Base-by-base conservation (phyloP, 163 green algal species). In the Trebouxiophyceae sp. region DNA sequence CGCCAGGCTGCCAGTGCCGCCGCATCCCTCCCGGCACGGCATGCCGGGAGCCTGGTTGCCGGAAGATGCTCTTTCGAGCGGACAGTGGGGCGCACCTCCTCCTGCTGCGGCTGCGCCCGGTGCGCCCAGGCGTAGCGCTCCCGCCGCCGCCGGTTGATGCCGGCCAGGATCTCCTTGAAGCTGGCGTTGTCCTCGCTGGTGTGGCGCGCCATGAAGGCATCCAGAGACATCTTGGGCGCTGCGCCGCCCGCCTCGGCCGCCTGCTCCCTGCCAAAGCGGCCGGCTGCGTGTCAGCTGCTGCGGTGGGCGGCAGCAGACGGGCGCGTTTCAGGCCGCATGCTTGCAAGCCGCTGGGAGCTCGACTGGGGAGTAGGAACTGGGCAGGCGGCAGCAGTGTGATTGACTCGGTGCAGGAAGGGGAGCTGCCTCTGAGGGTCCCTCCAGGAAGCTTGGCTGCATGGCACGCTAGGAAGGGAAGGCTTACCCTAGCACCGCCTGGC, bases 121-220 rank as follows among this genome's bases (percentile, higher is more conserved):
- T 50, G 39, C 39, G 19, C 12, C 65, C 61, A 71, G 23, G 70
- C 44, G 46, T 71, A 62, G 7, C 12, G 26, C 7, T 54, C 28
- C 19, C 74, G 67, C n/a, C 57, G 45, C 7, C 68, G 54, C 62
- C 76, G 64, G 60, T 79, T 82, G 5, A 61, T 68, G 22, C 20
- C 68, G 33, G 84, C 76, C 55, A 93, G 60, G 28, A 95, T 71
- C 31, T 82, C 72, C 16, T 67, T 29, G 47, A 98, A 98, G 34
- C 83, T 89, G 3, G 84, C 86, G 59, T 98, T 98, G 81, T 98
- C 93, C 73, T 98, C 93, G 26, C 82, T 90, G 8, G 87, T 96
- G 85, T 95, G 86, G 6, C 47, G 56, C 1, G 65, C 63, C n/a
- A 96, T 65, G 71, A 97, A 98, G 19, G 72, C 26, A 69, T 98